A percentile compares a stretch with the other conserved stretches of the same genome.
These are phyloP conservation scores for Isoetes taiwanensis DNA, from an alignment of 75 land plant species.

Conservation along the genomic window DNA sequence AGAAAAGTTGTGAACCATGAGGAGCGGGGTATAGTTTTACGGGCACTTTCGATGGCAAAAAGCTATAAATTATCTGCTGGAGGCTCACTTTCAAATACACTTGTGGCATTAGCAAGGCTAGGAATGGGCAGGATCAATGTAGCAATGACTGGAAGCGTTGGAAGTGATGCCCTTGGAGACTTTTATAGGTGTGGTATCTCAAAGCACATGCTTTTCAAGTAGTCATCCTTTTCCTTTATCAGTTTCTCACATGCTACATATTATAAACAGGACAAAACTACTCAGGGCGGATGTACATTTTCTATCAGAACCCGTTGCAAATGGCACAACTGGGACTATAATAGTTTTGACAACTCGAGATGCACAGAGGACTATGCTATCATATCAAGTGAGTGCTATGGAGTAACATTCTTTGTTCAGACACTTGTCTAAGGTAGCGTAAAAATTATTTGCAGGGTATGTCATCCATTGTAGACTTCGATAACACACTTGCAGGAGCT, in stretches of 20 bases:
- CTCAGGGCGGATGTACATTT: conserved; percentile 80
- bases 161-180: conserved; percentile 82
- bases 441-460: conserved; percentile 49
- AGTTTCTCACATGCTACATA: neutral
- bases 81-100: conserved; percentile 90
- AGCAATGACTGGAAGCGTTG: conserved; percentile 90
- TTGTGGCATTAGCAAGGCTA: conserved; percentile 90
- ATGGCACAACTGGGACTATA: conserved; percentile 94
- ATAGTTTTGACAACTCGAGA: conserved; percentile 94
- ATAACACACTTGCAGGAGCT: conserved; percentile 37
- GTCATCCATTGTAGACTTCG: conserved; percentile 65
- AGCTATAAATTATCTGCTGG: conserved; percentile 97
- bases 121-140: conserved; percentile 51
- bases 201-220: neutral
- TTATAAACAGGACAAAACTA: conserved; percentile 50
- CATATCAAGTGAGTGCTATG: conserved; percentile 54
- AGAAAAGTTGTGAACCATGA: conserved; percentile 89
- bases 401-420: neutral
- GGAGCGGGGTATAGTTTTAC: conserved; percentile 75
- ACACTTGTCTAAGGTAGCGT: neutral
- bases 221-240: neutral
- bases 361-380: conserved; percentile 99
- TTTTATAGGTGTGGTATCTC: conserved; percentile 62
- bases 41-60: conserved; percentile 79
- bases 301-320: conserved; percentile 60